Percentiles rank a stretch among this genome's conserved stretches.
phyloP scores from a whole-genome alignment of 129 eudicot genomes.

The Kitagawia praeruptora region DNA sequence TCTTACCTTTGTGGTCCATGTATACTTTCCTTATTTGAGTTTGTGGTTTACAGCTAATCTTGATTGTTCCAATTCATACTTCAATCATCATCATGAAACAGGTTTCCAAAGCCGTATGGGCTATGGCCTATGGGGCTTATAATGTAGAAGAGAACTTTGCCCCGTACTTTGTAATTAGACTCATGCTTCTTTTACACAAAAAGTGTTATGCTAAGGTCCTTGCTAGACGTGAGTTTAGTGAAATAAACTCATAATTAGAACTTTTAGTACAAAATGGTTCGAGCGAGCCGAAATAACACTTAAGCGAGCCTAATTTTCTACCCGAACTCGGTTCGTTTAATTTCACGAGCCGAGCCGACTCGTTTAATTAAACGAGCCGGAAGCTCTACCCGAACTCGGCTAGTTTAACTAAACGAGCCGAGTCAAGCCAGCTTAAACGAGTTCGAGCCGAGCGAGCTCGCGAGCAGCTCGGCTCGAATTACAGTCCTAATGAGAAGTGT shows the following conservation, averaged over 20 bases:
- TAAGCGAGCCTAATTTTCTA: too few relatives aligned
- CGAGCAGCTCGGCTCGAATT: too few relatives aligned
- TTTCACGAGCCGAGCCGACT: too few relatives aligned
- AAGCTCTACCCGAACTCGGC: too few relatives aligned
- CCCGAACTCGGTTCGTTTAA: too few relatives aligned
- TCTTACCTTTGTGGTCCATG: background rate
- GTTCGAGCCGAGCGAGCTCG: too few relatives aligned
- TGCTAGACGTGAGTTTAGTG: background rate
- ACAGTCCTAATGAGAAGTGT: background rate
- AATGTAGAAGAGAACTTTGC: background rate
- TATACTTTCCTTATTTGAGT: background rate
- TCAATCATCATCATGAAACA: background rate
- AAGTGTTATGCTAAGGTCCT: background rate
- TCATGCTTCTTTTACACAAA: background rate
- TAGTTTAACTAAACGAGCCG: too few relatives aligned
- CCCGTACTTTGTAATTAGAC: background rate
- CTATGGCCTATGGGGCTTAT: background rate
- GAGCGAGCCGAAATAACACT: too few relatives aligned
- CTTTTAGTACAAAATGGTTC: background rate
- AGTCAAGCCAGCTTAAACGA: too few relatives aligned
- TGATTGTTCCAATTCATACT: background rate
- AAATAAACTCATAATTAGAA: background rate
- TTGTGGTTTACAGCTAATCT: constrained; percentile 1
- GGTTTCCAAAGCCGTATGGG: background rate
- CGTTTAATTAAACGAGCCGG: too few relatives aligned